Conservation (phyloP, 768 basidiomycete species). For the Mycena indigotica region DNA sequence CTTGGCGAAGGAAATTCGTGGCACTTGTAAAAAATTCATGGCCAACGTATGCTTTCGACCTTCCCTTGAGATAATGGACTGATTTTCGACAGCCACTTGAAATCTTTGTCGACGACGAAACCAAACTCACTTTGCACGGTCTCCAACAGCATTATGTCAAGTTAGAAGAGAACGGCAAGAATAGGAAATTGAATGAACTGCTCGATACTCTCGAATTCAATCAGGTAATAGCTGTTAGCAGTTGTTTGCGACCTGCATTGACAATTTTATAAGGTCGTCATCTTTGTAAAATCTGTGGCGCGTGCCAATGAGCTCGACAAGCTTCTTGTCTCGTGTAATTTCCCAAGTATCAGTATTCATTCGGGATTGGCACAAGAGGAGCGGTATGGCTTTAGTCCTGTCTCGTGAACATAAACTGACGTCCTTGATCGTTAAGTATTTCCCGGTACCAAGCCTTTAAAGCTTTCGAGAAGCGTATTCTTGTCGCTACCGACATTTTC, state of each 20-base stretch:
- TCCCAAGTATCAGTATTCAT: constrained; percentile 97
- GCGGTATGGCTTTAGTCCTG: constrained; percentile 62
- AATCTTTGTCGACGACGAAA: constrained; percentile 99
- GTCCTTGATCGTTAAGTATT: constrained; percentile 80
- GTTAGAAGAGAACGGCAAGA: constrained; percentile 92
- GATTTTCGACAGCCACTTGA: constrained; percentile 77
- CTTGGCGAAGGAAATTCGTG: constrained; percentile 92
- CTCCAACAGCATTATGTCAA: constrained; percentile 99
- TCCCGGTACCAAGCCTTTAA: constrained; percentile 97
- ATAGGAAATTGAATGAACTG: constrained; percentile 94
- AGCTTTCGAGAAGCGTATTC: constrained; percentile 98
- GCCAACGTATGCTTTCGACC: constrained; percentile 68
- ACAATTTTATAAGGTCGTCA: constrained; percentile 81
- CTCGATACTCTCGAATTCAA: constrained; percentile 98
- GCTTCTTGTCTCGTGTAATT: constrained; percentile 94
- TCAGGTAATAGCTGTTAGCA: constrained; percentile 56
- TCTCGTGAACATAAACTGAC: no score
- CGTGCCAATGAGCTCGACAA: constrained; percentile 97
- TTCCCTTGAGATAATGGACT: background rate
- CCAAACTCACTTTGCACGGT: constrained; percentile 96
- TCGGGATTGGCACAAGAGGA: constrained; percentile 94
- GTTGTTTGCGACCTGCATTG: no score
- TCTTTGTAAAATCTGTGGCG: constrained; percentile 98
- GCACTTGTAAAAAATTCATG: constrained; percentile 99
- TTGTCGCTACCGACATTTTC: constrained; percentile 98